These are phyloP conservation scores for Penicillium angulare DNA, from an alignment of 495 filamentous ascomycete species.

Conservation along the genomic window DNA sequence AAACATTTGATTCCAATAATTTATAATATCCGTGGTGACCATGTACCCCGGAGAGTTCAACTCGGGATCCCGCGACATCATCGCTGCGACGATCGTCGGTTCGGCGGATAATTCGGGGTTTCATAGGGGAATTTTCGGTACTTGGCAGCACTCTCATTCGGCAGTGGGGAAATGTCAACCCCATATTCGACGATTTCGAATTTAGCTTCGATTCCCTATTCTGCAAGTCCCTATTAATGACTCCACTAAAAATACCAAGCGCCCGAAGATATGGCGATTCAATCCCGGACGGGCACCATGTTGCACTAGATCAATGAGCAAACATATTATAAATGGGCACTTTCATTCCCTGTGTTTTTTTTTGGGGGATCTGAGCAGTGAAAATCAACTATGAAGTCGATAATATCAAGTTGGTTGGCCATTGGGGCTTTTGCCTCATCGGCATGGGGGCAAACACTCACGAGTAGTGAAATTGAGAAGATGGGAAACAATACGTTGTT, in stretches of 20 bases:
- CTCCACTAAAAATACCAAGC: background rate
- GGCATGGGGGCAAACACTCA: constrained; percentile 8
- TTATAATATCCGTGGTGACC: background rate
- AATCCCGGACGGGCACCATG: constrained; percentile 2
- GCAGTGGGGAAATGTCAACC: background rate
- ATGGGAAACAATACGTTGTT: constrained; percentile 17
- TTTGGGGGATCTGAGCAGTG: too few species aligned
- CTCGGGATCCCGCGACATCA: background rate
- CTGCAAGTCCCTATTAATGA: background rate
- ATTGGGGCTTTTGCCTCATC: constrained; percentile 4
- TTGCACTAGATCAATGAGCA: too few species aligned
- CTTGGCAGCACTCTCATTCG: constrained; percentile 4
- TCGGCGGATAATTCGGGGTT: constrained; percentile 10
- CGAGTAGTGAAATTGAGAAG: constrained; percentile 9
- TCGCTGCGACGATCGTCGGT: background rate
- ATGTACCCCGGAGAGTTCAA: too few species aligned
- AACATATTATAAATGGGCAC: too few species aligned
- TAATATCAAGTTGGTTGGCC: background rate
- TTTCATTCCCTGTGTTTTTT: too few species aligned
- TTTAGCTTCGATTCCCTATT: background rate
- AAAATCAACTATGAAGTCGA: background rate
- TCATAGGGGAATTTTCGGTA: constrained; percentile 1
- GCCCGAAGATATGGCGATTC: constrained; percentile 19
- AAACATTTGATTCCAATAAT: too few species aligned
- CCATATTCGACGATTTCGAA: background rate